Conservation (phyloP, 2,329 filamentous ascomycete species). For the Fusarium beomiforme region DNA sequence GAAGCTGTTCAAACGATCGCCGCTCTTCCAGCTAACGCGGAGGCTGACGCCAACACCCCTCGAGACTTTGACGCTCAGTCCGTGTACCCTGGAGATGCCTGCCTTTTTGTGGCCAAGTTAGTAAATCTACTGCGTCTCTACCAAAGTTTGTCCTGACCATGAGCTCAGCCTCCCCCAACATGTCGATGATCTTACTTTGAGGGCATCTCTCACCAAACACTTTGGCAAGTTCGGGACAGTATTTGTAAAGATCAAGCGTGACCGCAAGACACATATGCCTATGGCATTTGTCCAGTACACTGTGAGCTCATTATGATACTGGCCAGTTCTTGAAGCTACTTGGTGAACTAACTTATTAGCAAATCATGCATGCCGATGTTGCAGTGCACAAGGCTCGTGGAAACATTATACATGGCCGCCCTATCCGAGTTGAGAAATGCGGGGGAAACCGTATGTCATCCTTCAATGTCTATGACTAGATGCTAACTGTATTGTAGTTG, state of each 20-base stretch:
- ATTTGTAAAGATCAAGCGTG: conserved; percentile 72
- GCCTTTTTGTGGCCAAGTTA: conserved; percentile 75
- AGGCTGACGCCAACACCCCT: background rate
- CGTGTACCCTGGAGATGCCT: conserved; percentile 64
- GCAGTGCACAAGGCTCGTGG: conserved; percentile 61
- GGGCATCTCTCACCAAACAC: conserved; percentile 60
- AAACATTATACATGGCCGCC: conserved; percentile 62
- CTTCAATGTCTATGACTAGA: background rate
- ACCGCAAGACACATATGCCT: conserved; percentile 63
- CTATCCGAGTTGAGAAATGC: conserved; percentile 68
- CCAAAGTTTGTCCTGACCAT: background rate
- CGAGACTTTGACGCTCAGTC: conserved; percentile 58
- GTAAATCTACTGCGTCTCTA: conserved; percentile 37
- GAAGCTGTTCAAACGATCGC: background rate
- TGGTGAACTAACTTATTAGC: conserved; percentile 49
- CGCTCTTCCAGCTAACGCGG: background rate
- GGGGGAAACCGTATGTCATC: conserved; percentile 64
- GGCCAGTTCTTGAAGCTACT: background rate
- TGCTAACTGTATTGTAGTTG: conserved; percentile 52
- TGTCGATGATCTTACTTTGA: conserved; percentile 60
- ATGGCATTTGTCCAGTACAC: conserved; percentile 73
- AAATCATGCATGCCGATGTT: conserved; percentile 57
- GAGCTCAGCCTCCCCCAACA: conserved; percentile 60
- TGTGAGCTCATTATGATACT: conserved; percentile 51
- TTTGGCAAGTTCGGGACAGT: conserved; percentile 66